These are phyloP conservation scores for Chlorella sorokiniana DNA, from an alignment of 139 green algal genomes.

Conservation along the genomic window DNA sequence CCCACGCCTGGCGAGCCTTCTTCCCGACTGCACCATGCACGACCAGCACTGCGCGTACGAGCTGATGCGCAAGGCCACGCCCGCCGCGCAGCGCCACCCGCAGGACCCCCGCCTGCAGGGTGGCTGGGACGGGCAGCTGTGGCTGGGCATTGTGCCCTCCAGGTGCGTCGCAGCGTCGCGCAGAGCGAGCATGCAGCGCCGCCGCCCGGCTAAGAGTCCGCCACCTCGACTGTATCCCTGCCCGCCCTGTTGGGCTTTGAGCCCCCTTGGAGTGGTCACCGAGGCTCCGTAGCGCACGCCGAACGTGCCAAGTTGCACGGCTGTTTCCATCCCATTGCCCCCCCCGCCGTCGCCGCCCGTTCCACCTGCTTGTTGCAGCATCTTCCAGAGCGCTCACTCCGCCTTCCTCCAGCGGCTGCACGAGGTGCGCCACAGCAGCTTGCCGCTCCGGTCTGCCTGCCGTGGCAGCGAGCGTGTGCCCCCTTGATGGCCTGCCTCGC, in stretches of 20 bases:
- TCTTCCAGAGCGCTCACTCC: conserved; percentile 10
- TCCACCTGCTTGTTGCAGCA: not conserved
- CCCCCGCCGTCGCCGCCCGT: too few relatives aligned
- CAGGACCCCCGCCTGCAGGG: not conserved
- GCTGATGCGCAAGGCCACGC: not conserved
- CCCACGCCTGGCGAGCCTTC: conserved; percentile 3
- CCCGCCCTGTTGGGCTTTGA: too few relatives aligned
- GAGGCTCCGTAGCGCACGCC: too few relatives aligned
- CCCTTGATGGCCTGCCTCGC: not conserved
- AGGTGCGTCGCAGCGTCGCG: not conserved
- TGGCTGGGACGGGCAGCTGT: not conserved
- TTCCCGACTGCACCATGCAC: not conserved
- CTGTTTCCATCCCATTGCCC: not conserved
- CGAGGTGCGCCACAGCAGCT: conserved; percentile 26
- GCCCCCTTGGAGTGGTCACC: too few relatives aligned
- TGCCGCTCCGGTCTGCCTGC: too few relatives aligned
- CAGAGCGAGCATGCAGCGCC: too few relatives aligned
- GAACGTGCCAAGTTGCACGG: not conserved
- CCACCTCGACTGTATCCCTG: too few relatives aligned
- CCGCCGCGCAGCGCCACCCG: not conserved
- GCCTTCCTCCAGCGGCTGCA: conserved; percentile 41
- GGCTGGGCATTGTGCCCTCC: not conserved
- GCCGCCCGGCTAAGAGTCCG: too few relatives aligned
- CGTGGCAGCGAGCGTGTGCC: too few relatives aligned
- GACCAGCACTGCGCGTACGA: conserved; percentile 4